Evolutionary conservation across 768 basidiomycete genomes (phyloP).

Genomic region (Phylloporus scabripes): DNA sequence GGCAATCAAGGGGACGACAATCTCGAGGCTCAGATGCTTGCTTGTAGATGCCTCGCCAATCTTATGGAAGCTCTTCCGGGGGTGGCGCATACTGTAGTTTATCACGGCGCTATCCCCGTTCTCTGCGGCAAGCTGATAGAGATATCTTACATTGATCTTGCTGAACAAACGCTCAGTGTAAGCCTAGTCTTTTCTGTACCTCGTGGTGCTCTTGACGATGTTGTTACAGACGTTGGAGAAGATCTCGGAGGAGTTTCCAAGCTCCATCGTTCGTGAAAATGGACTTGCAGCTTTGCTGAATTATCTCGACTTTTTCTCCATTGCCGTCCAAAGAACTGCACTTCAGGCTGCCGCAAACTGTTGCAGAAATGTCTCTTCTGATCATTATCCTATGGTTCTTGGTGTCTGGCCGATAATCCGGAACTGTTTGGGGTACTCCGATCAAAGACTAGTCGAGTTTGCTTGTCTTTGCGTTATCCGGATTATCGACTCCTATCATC

Average conservation of each 20-base stretch:
- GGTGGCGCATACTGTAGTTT: constrained; percentile 94
- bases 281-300: constrained; percentile 90
- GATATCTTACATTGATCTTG: constrained; percentile 96
- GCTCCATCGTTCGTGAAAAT: constrained; percentile 92
- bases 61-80: constrained; percentile 99
- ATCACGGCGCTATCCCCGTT: constrained; percentile 97
- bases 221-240: constrained; percentile 85
- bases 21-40: constrained; percentile 90
- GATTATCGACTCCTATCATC: constrained; percentile 87
- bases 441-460: constrained; percentile 96
- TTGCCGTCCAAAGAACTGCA: constrained; percentile 94
- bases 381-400: constrained; percentile 84
- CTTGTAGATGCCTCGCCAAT: constrained; percentile 95
- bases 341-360: constrained; percentile 96
- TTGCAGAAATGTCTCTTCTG: constrained; percentile 85
- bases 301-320: constrained; percentile 98
- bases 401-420: constrained; percentile 91
- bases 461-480: constrained; percentile 94
- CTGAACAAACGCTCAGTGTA: constrained; percentile 96
- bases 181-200: constrained; percentile 32
- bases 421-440: constrained; percentile 86
- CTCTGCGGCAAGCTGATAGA: constrained; percentile 96
- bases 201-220: constrained; percentile 11
- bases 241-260: constrained; percentile 96
- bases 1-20: constrained; percentile 75